A percentile compares a stretch with the other conserved stretches of the same genome.
These are phyloP conservation scores for Dryas octopetala DNA, from an alignment of 306 rosid species.

Conservation along the genomic window DNA sequence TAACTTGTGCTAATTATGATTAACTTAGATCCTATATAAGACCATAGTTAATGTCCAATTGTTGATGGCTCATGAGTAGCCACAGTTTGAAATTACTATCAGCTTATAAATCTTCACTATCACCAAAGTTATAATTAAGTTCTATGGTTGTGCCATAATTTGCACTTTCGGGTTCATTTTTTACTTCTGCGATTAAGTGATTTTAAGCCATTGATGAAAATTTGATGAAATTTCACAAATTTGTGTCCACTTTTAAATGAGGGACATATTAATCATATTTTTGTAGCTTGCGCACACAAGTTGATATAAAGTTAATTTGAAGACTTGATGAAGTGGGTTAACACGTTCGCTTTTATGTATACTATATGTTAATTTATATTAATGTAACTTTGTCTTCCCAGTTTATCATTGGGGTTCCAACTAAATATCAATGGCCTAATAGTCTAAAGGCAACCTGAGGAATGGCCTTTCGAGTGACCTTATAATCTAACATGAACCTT, in stretches of 20 bases:
- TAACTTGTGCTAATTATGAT: background rate
- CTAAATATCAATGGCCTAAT: conserved; percentile 4
- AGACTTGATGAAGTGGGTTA: background rate
- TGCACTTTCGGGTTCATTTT: no score
- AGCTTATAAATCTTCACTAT: no score
- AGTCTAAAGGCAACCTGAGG: background rate
- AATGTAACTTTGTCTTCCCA: background rate
- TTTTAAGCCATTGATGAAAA: no score
- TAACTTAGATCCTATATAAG: no score
- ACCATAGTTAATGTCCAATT: background rate
- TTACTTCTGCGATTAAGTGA: no score
- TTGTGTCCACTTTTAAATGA: background rate
- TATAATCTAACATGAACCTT: conserved; percentile 4
- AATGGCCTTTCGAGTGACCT: conserved; percentile 8
- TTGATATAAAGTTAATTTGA: background rate
- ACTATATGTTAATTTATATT: background rate
- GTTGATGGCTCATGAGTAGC: background rate
- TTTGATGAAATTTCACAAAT: background rate
- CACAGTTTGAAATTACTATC: no score
- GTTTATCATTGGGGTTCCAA: background rate
- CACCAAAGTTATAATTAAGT: no score
- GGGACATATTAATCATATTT: background rate
- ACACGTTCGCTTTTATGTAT: background rate
- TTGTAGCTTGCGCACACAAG: background rate
- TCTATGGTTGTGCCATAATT: no score